Conservation (phyloP, 768 basidiomycete genomes). For the Suillus variegatus region DNA sequence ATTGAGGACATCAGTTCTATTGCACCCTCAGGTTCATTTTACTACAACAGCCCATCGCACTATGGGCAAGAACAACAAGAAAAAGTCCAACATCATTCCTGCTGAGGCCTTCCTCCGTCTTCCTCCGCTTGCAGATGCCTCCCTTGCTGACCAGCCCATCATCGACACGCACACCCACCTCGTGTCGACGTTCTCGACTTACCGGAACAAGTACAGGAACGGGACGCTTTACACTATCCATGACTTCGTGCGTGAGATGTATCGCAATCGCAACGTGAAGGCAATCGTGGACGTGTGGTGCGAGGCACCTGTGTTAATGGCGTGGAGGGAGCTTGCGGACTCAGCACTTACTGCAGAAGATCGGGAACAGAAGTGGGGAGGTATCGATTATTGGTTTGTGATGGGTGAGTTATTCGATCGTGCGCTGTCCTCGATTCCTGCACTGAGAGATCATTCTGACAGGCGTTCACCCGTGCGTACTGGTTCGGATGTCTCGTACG, state of each 20-base stretch:
- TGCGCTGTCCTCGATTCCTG: background rate
- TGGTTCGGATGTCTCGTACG: background rate
- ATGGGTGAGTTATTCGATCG: constrained; percentile 53
- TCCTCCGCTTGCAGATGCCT: constrained; percentile 25
- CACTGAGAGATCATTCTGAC: background rate
- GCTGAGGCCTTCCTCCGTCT: constrained; percentile 37
- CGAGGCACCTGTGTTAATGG: constrained; percentile 65
- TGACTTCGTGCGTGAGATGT: constrained; percentile 69
- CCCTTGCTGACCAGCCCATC: constrained; percentile 38
- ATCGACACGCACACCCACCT: constrained; percentile 88
- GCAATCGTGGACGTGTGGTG: constrained; percentile 89
- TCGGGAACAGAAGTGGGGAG: constrained; percentile 57
- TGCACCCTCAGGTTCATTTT: constrained; percentile 33
- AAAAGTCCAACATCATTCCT: constrained; percentile 19
- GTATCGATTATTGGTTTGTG: constrained; percentile 79
- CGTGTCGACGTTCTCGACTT: constrained; percentile 68
- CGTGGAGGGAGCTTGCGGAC: constrained; percentile 75
- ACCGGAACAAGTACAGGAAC: constrained; percentile 60
- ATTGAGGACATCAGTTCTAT: constrained; percentile 1
- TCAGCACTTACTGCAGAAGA: constrained; percentile 56
- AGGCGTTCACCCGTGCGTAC: constrained; percentile 75
- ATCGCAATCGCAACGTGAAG: constrained; percentile 55
- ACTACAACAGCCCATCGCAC: constrained; percentile 40
- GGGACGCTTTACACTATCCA: constrained; percentile 56
- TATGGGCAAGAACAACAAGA: constrained; percentile 44